Evolutionary conservation across 495 filamentous ascomycete species (phyloP).

Genomic region (Podospora conica): DNA sequence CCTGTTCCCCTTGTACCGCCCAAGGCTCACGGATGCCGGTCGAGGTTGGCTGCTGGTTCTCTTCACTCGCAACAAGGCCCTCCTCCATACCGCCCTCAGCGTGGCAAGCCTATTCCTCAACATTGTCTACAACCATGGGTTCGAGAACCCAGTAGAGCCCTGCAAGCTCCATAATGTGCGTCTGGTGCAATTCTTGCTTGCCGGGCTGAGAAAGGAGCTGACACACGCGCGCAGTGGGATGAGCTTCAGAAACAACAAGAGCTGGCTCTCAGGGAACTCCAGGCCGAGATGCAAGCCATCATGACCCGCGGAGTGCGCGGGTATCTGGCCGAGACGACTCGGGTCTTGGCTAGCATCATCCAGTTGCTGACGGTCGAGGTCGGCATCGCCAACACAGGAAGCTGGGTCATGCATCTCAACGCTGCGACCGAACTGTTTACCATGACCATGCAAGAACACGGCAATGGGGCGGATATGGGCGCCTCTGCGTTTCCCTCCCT

Average conservation of each 20-base stretch:
- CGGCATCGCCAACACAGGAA: conserved; percentile 35
- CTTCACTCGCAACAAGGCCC: conserved; percentile 42
- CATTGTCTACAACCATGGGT: conserved; percentile 20
- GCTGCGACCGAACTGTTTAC: conserved; percentile 44
- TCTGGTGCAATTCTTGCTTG: neutral
- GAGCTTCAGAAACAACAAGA: conserved; percentile 34
- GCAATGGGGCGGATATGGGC: neutral
- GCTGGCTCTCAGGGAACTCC: conserved; percentile 37
- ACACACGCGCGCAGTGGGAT: conserved; percentile 15
- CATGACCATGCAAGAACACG: conserved; percentile 34
- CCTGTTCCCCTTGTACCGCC: conserved; percentile 50
- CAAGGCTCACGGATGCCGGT: conserved; percentile 41
- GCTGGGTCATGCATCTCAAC: conserved; percentile 45
- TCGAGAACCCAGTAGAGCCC: conserved; percentile 12
- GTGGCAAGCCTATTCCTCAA: conserved; percentile 46
- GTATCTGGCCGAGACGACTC: conserved; percentile 26
- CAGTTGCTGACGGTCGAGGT: conserved; percentile 49
- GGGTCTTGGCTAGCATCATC: conserved; percentile 48
- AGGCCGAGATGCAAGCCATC: conserved; percentile 36
- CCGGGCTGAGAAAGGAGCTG: neutral
- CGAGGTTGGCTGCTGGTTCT: conserved; percentile 49
- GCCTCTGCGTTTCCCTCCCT: conserved; percentile 17
- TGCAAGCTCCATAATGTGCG: conserved; percentile 22
- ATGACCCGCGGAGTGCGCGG: conserved; percentile 27
- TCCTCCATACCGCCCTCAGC: conserved; percentile 41